These are phyloP conservation scores for Candida andamanensis DNA, from an alignment of 805 yeast species.

Conservation along the genomic window DNA sequence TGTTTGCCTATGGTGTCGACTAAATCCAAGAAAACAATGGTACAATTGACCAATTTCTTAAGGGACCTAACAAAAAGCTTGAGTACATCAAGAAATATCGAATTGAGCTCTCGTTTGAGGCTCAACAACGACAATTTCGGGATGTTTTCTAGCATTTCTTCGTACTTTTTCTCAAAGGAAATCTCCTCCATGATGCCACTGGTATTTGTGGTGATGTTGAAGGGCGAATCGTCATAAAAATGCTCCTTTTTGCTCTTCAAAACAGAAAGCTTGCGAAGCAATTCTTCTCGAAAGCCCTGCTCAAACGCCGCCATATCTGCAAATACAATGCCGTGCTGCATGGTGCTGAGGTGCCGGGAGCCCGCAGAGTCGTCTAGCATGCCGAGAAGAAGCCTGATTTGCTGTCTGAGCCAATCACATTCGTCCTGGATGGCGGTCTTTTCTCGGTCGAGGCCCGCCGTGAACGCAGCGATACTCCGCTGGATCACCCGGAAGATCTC, in stretches of 20 bases:
- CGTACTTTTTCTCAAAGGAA: slow-evolving; percentile 21
- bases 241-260: slow-evolving; percentile 12
- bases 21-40: slow-evolving; percentile 22
- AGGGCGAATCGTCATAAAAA: slow-evolving; percentile 26
- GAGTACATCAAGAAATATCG: slow-evolving; percentile 31
- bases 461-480: slow-evolving; percentile 41
- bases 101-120: slow-evolving; percentile 26
- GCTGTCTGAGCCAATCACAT: slow-evolving; percentile 43
- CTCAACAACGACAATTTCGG: slow-evolving; percentile 29
- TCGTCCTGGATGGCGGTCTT: slow-evolving; percentile 35
- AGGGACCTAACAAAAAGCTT: slow-evolving; percentile 27
- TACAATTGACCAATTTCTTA: slow-evolving; percentile 25
- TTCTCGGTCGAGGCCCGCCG: slow-evolving; percentile 28
- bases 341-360: slow-evolving; percentile 15
- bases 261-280: slow-evolving; percentile 7
- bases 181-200: slow-evolving; percentile 8
- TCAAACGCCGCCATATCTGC: slow-evolving; percentile 20
- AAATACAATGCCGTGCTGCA: slow-evolving; percentile 30
- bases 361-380: slow-evolving; percentile 36
- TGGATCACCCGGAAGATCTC: slow-evolving; percentile 47
- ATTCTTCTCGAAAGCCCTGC: slow-evolving; percentile 21
- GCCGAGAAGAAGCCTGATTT: slow-evolving; percentile 33
- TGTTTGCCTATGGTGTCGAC: slow-evolving; percentile 24
- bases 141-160: slow-evolving; percentile 18
- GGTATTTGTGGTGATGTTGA: slow-evolving; percentile 16